Base-by-base conservation (phyloP, 768 basidiomycete genomes). In the Sutorius australiensis region DNA sequence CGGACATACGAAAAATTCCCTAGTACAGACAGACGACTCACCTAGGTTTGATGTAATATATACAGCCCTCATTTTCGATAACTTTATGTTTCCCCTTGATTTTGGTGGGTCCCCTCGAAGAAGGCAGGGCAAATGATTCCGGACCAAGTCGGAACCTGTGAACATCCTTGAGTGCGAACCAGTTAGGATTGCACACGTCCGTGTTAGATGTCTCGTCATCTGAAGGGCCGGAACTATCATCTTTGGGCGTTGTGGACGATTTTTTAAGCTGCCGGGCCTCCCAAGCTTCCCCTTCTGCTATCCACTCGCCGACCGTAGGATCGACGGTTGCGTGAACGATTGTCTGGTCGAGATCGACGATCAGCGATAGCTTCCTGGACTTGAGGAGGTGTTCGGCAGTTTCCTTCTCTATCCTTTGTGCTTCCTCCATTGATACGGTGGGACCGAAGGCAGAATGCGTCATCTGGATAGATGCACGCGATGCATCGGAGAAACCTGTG, bases 41-140 rank as follows among this genome's bases (percentile, higher is more conserved):
- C 95, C 95, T 81, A 55, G 94, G 93, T 70, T 99, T 99, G 69
- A 98, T 92, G 70, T 95, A 99, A 71, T 98, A 98, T 80, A 92
- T 89, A 62, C 92, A 92, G 0, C 90, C 90, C 45, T 90, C 89
- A 46, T 77, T 84, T 61, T 87, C 86, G 3, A 88, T 77, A 56
- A 72, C 68, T 67, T 81, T 86, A 43, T 76, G 76, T 68, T 84
- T 84, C n/a, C 79, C 82, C 64, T 81, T 84, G 46, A 63, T 68
- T 65, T 69, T 76, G 55, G 62, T 62, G 48, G 67, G 55, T 31
- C 70, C 67, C 31, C 77, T 73, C 32, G 69, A 59, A 69, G 72
- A 37, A 70, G 76, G 48, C 61, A 80, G 68, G 75, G 83, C 61
- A 68, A 86, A 75, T 5, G 74, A 68, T 56, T 97, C 94, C n/a